Evolutionary conservation across 768 basidiomycete genomes (phyloP), one percentile per base, ranked within the genome.

Genomic region (Calocybe cyanea): DNA sequence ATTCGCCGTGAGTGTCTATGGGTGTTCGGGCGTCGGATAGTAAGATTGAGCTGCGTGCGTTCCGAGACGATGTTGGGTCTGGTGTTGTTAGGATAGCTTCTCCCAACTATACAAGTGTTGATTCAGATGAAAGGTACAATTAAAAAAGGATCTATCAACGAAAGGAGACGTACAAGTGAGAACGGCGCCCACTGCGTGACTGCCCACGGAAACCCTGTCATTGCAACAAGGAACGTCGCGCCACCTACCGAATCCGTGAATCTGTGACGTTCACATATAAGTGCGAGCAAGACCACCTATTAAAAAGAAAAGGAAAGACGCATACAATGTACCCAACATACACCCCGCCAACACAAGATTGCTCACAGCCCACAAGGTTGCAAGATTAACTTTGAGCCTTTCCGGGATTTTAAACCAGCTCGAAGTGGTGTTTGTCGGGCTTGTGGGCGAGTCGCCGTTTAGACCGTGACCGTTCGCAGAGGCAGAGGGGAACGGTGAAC

Each of bases 101-200:
- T 13, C 82, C 90, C 10, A 95, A 82, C 87, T 88, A 55, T 9
- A 38, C 9, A 20, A 6, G 41, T 14, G 24, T 38, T 33, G 7
- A 2, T 23, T 8, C 18, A 14, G 3, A 34, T 24, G 23, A 25
- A 25, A 18, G n/a, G 37, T 23, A 38, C 41, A 24, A 40, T 38
- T 36, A 20, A 31, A 41, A 20, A 17, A 34, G 9, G 35, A 21
- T 28, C 17, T 4, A 4, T 11, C 15, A 11, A 30, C 8, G 11
- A 36, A 30, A 20, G 28, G 46, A 21, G 21, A 67, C 81, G 38
- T 52, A 94, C 91, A 58, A 98, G 64, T 0, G 92, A 82, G 65
- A 91, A 95, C 2, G 94, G 94, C 2, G 84, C 92, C 95, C 94
- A 97, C 63, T 87, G 85, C 0, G 85, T 79, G 41, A 97, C 75